These are phyloP conservation scores for Metschnikowia cubensis DNA, from an alignment of 805 yeast genomes.

Conservation along the genomic window DNA sequence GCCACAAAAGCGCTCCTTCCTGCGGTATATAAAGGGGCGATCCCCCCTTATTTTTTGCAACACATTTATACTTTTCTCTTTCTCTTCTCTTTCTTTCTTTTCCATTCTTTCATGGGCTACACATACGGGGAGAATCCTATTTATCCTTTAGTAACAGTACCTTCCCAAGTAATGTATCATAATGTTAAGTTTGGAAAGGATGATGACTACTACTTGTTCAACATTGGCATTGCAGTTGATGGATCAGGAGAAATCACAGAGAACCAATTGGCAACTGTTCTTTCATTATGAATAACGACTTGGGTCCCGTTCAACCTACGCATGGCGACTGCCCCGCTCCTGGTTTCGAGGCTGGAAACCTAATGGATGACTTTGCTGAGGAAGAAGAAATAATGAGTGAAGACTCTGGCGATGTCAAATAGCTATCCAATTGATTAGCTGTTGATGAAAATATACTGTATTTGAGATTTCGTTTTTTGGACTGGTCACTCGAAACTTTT, in stretches of 20 bases:
- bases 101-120: not conserved
- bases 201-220: slow-evolving; percentile 36
- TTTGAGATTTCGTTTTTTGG: too few relatives aligned
- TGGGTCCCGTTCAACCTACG: slow-evolving; percentile 8
- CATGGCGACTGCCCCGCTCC: slow-evolving; percentile 18
- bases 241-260: slow-evolving; percentile 22
- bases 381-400: slow-evolving; percentile 41
- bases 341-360: slow-evolving; percentile 35
- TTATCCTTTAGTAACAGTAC: too few relatives aligned
- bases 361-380: slow-evolving; percentile 35
- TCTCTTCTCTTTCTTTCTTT: not conserved
- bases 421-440: slow-evolving; percentile 5
- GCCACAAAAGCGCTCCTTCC: not conserved
- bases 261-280: slow-evolving; percentile 25
- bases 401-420: slow-evolving; percentile 36
- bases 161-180: not conserved
- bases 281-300: slow-evolving; percentile 18
- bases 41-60: too few relatives aligned
- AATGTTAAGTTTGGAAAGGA: slow-evolving; percentile 22
- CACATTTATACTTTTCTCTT: not conserved
- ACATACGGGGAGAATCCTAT: too few relatives aligned
- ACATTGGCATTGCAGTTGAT: slow-evolving; percentile 36
- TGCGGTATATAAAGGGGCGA: not conserved
- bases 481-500: too few relatives aligned
- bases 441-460: too few relatives aligned